Base-by-base conservation (phyloP, 441 rosid genomes). In the Bocquillonia castaneifolia region DNA sequence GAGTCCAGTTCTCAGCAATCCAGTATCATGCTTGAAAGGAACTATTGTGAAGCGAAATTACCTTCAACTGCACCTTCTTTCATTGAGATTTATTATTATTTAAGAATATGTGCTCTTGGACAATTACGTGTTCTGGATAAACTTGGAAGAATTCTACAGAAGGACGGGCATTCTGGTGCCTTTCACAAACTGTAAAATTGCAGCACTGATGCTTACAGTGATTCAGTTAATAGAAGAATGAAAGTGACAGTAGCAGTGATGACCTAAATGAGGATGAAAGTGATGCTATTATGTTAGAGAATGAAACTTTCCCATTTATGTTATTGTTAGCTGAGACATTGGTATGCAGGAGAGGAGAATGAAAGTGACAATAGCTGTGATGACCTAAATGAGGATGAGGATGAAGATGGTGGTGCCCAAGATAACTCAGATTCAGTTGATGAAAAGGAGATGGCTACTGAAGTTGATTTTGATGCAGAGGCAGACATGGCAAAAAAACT, bases 401-500 rank as follows among this genome's bases (percentile, higher is more conserved):
- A 61, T 22, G 88, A 80, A 61, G 77, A 72, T 73, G 78, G 54
- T 75, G 67, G 68, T 56, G 79, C 63, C 22, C 51, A 75, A 3
- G 79, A 80, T 66, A 81, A 73, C 54, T 39, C 56, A 0, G 72
- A 74, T 73, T 60, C 69, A 81, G 64, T 64, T 48, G 82, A 75
- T 57, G 80, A 70, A 59, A 77, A 66, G 59, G 81, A 73, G 67
- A 52, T 44, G 75, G 76, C 71, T n/a, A 17, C 73, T 10, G 79
- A 75, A 64, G 71, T 72, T 72, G 84, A 90, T 74, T 85, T 93
- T 81, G 88, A 89, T 28, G 75, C 80, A 75, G 99, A 93, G 84
- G 88, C 82, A 52, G 86, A 87, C 72, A 78, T 87, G 71, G 82
- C 86, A 0, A 88, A 89, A 75, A 89, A 90, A 78, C 89, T 91